A percentile compares a stretch with the other conserved stretches of the same genome.
Conservation (phyloP, 225 moss, liverwort and hornwort species). For the Sphagnum tenellum region DNA sequence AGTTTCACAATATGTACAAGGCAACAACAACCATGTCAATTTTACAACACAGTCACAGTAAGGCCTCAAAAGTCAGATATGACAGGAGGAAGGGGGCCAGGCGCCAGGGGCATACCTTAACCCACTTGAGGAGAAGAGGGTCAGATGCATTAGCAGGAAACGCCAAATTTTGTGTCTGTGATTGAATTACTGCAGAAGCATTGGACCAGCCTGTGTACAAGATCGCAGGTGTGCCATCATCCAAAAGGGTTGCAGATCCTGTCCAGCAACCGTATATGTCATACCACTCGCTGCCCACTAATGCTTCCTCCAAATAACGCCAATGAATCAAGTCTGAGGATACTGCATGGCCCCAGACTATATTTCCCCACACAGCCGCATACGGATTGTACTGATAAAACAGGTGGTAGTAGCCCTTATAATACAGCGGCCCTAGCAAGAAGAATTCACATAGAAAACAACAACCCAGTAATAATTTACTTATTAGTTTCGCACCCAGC, state of each 20-base stretch:
- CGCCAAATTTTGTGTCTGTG: constrained; percentile 36
- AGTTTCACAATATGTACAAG: not conserved
- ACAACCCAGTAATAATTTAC: too few species aligned
- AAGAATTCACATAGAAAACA: too few species aligned
- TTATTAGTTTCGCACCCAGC: too few species aligned
- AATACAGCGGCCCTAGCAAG: constrained; percentile 17
- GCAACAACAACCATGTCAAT: not conserved
- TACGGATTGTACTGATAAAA: constrained; percentile 22
- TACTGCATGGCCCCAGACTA: constrained; percentile 33
- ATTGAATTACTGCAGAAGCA: not conserved
- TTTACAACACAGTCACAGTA: not conserved
- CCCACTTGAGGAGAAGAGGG: constrained; percentile 46
- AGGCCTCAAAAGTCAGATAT: not conserved
- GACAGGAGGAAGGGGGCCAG: not conserved
- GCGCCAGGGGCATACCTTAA: constrained; percentile 12
- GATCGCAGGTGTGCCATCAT: constrained; percentile 37
- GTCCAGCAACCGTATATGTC: constrained; percentile 58
- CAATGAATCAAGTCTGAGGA: constrained; percentile 54
- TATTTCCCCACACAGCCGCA: constrained; percentile 18
- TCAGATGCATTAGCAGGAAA: constrained; percentile 46
- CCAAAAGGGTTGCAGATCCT: constrained; percentile 51
- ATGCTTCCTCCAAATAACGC: constrained; percentile 39
- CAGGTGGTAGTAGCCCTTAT: constrained; percentile 32
- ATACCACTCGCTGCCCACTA: constrained; percentile 62
- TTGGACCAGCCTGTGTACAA: constrained; percentile 42